Conservation (phyloP, 2,329 filamentous ascomycete species). For the Nemania sp. region DNA sequence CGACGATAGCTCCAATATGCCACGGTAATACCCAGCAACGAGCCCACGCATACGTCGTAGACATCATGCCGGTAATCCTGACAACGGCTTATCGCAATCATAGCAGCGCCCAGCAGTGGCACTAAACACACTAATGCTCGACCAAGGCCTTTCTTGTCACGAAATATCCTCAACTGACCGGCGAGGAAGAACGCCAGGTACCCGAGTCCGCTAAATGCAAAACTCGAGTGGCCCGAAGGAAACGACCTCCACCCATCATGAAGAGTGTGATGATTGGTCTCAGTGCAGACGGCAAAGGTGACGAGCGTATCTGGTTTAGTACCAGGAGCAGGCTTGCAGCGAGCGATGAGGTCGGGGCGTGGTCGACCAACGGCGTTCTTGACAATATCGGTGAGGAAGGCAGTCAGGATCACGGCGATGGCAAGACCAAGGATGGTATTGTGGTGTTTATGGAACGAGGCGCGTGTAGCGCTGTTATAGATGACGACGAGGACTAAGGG, state of each 20-base stretch:
- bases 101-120: slow-evolving; percentile 71
- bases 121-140: slow-evolving; percentile 68
- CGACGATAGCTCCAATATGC: slow-evolving; percentile 75
- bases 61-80: slow-evolving; percentile 80
- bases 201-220: slow-evolving; percentile 82
- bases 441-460: slow-evolving; percentile 82
- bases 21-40: slow-evolving; percentile 68
- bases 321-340: slow-evolving; percentile 76
- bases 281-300: slow-evolving; percentile 77
- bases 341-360: slow-evolving; percentile 71
- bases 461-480: slow-evolving; percentile 72
- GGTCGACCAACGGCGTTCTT: slow-evolving; percentile 90
- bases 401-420: slow-evolving; percentile 80
- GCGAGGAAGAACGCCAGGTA: slow-evolving; percentile 78
- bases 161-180: slow-evolving; percentile 72
- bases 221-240: slow-evolving; percentile 82
- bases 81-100: slow-evolving; percentile 76
- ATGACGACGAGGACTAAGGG: slow-evolving; percentile 75
- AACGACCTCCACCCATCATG: slow-evolving; percentile 90
- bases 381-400: slow-evolving; percentile 87
- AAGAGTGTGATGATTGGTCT: slow-evolving; percentile 74
- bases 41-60: slow-evolving; percentile 74
- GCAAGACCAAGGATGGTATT: slow-evolving; percentile 84
- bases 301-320: slow-evolving; percentile 67
- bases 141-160: slow-evolving; percentile 63